Conservation (phyloP, 768 basidiomycete species). For the Xerocomellus amylosporus region DNA sequence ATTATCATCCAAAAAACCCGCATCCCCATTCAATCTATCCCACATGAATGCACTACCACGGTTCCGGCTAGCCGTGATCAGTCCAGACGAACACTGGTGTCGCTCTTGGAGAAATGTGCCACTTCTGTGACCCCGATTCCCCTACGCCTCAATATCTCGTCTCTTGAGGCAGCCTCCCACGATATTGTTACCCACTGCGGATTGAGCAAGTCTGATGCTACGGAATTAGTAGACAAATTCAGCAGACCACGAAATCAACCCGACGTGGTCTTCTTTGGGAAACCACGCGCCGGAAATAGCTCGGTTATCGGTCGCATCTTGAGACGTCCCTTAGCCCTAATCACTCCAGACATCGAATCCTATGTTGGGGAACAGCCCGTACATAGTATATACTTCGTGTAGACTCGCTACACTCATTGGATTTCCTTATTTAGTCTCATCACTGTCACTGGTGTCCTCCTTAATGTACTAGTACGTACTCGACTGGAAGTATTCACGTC, state of each 20-base stretch:
- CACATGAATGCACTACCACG: not conserved
- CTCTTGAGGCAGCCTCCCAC: not conserved
- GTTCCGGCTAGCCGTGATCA: not conserved
- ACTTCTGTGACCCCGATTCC: not conserved
- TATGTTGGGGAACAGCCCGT: no score
- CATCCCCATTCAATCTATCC: not conserved
- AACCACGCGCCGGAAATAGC: constrained; percentile 28
- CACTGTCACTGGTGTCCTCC: no score
- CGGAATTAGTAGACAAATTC: not conserved
- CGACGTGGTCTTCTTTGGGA: constrained; percentile 38
- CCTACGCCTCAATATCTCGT: not conserved
- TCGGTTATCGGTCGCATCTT: no score
- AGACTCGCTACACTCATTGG: no score
- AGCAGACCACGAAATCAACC: not conserved
- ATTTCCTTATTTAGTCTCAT: no score
- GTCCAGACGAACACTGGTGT: not conserved
- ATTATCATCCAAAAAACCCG: constrained; percentile 3
- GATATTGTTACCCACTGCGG: not conserved
- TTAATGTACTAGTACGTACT: no score
- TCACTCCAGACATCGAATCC: not conserved
- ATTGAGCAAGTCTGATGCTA: not conserved
- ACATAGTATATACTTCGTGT: no score
- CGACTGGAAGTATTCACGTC: no score
- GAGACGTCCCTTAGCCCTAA: not conserved
- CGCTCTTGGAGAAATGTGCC: not conserved